Percentiles rank a stretch among this genome's conserved stretches.
These are phyloP conservation scores for Pisolithus albus DNA, from an alignment of 768 basidiomycete genomes.

Conservation along the genomic window DNA sequence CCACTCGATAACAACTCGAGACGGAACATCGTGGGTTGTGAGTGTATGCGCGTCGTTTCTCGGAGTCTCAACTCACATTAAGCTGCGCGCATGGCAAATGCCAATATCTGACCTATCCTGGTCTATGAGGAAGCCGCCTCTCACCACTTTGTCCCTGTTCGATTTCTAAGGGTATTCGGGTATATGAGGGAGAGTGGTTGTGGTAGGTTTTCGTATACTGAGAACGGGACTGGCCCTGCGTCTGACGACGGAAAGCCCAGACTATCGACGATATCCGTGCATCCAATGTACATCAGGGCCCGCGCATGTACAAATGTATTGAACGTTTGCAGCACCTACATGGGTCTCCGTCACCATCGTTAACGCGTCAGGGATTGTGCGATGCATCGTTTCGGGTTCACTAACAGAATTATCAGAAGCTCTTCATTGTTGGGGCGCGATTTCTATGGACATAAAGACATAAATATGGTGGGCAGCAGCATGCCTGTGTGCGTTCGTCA, in stretches of 20 bases:
- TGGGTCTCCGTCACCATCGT: no score
- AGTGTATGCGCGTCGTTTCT: slow-evolving; percentile 11
- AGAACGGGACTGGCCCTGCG: neutral
- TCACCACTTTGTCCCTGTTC: slow-evolving; percentile 59
- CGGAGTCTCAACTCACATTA: slow-evolving; percentile 16
- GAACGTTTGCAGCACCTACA: neutral
- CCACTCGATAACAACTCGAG: slow-evolving; percentile 51
- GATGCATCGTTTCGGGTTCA: no score
- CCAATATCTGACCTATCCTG: slow-evolving; percentile 43
- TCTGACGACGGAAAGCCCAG: slow-evolving; percentile 21
- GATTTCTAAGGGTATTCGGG: slow-evolving; percentile 53
- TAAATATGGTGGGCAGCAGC: slow-evolving; percentile 49
- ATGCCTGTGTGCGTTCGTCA: slow-evolving; percentile 3
- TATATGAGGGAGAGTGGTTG: slow-evolving; percentile 53
- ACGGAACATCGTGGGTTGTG: slow-evolving; percentile 50
- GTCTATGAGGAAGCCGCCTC: slow-evolving; percentile 43
- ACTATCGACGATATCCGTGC: slow-evolving; percentile 47
- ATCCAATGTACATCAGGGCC: neutral
- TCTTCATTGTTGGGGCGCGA: slow-evolving; percentile 26
- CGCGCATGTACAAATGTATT: neutral
- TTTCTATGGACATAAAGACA: slow-evolving; percentile 62
- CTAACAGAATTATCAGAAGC: no score
- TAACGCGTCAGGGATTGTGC: no score
- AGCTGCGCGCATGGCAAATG: slow-evolving; percentile 58
- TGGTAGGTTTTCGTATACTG: slow-evolving; percentile 33